Evolutionary conservation across 805 yeast genomes (phyloP).

Genomic region (Debaryomyces prosopidis): DNA sequence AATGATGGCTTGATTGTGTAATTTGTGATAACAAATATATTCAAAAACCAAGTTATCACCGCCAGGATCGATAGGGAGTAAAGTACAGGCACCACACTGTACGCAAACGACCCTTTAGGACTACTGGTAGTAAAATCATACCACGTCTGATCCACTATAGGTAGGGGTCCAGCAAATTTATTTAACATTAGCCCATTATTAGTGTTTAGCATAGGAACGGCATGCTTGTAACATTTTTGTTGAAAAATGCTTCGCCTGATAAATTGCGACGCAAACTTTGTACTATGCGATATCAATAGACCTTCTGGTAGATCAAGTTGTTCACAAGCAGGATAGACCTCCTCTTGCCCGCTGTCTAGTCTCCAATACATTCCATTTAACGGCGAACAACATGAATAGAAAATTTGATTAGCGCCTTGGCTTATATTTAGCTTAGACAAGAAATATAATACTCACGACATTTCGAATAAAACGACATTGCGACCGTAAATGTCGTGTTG

Average conservation of each 20-base stretch:
- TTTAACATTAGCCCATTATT: conserved; percentile 33
- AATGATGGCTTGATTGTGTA: conserved; percentile 62
- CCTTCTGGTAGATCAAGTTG: conserved; percentile 32
- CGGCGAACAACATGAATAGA: too few relatives aligned
- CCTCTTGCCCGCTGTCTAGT: conserved; percentile 17
- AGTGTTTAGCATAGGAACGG: conserved; percentile 39
- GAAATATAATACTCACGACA: neutral
- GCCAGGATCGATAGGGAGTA: conserved; percentile 65
- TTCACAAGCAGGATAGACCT: conserved; percentile 32
- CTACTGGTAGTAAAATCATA: conserved; percentile 29
- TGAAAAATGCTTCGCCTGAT: conserved; percentile 24
- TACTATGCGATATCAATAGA: conserved; percentile 29
- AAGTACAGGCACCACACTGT: conserved; percentile 60
- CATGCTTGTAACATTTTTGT: conserved; percentile 32
- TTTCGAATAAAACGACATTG: neutral
- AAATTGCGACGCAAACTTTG: conserved; percentile 19
- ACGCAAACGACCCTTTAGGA: conserved; percentile 46
- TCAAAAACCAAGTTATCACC: conserved; percentile 61
- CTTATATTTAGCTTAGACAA: too few relatives aligned
- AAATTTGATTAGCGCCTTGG: too few relatives aligned
- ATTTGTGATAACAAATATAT: conserved; percentile 64
- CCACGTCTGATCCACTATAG: conserved; percentile 53
- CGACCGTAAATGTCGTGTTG: neutral
- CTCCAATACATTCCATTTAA: conserved; percentile 37
- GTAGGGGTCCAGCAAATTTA: conserved; percentile 33